Conservation (phyloP, 176 grass and related monocot genomes). For the Secale cereale region DNA sequence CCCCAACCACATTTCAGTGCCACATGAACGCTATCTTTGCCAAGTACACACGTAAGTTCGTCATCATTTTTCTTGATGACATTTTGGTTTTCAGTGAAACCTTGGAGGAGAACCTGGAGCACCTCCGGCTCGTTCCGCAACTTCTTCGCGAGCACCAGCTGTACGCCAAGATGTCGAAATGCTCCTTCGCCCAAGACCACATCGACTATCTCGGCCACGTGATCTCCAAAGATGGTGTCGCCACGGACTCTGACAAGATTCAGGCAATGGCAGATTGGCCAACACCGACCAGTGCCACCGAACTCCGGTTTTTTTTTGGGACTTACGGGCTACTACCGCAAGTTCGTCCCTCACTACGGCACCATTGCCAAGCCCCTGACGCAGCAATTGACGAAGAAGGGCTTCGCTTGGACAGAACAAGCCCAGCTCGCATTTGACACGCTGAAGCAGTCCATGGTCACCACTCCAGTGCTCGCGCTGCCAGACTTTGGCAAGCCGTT, state of each 20-base stretch:
- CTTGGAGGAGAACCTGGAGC: no score
- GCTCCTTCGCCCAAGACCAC: neutral
- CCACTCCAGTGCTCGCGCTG: accelerated
- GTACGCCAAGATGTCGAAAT: neutral
- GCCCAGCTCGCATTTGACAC: no score
- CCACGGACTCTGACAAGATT: neutral
- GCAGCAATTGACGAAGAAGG: neutral
- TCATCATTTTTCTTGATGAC: no score
- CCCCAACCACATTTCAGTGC: no score
- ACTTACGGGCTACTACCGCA: no score
- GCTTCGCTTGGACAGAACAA: neutral
- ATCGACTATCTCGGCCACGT: neutral
- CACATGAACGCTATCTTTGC: no score
- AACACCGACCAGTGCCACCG: neutral
- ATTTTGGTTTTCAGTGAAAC: no score
- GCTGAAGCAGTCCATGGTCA: neutral
- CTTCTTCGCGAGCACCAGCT: neutral
- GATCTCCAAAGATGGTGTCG: neutral
- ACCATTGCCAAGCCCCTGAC: neutral
- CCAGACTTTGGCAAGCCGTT: neutral
- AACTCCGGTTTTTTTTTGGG: no score
- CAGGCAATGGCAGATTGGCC: neutral
- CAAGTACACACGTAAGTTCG: no score
- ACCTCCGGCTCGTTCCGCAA: neutral
- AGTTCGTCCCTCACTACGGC: neutral